Conservation (phyloP, 768 basidiomycete genomes). For the Russula emetica region DNA sequence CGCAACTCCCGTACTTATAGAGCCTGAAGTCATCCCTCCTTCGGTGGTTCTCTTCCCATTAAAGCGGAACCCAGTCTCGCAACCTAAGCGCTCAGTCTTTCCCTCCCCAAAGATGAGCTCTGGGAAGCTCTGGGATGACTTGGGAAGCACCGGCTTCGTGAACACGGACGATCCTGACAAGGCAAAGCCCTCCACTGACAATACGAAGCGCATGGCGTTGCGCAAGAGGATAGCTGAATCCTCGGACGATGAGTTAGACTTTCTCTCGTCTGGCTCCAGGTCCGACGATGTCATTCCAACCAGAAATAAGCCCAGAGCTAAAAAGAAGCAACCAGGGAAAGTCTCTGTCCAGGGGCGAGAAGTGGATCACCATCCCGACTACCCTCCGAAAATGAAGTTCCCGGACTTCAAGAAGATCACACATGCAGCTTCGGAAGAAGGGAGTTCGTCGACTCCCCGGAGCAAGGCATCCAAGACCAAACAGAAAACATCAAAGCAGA, state of each 20-base stretch:
- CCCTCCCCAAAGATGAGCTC: not conserved
- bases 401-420: slow-evolving; percentile 25
- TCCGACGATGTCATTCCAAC: slow-evolving; percentile 13
- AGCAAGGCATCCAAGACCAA: not conserved
- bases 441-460: slow-evolving; percentile 11
- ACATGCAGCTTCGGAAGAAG: not conserved
- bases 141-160: slow-evolving; percentile 17
- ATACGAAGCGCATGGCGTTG: slow-evolving; percentile 1
- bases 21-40: not conserved
- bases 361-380: not conserved
- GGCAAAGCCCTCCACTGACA: not conserved
- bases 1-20: not conserved
- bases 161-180: not conserved
- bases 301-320: slow-evolving; percentile 6
- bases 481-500: not conserved
- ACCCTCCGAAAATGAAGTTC: slow-evolving; percentile 13
- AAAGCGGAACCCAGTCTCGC: not conserved
- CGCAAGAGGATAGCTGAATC: slow-evolving; percentile 3
- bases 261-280: slow-evolving; percentile 21
- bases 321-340: slow-evolving; percentile 6
- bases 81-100: not conserved
- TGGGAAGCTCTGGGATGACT: slow-evolving; percentile 22
- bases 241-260: slow-evolving; percentile 22
- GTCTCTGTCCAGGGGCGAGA: not conserved
- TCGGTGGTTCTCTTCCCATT: not conserved